Evolutionary conservation across 2,329 filamentous ascomycete species (phyloP).

Genomic region (Cryphonectria parasitica): DNA sequence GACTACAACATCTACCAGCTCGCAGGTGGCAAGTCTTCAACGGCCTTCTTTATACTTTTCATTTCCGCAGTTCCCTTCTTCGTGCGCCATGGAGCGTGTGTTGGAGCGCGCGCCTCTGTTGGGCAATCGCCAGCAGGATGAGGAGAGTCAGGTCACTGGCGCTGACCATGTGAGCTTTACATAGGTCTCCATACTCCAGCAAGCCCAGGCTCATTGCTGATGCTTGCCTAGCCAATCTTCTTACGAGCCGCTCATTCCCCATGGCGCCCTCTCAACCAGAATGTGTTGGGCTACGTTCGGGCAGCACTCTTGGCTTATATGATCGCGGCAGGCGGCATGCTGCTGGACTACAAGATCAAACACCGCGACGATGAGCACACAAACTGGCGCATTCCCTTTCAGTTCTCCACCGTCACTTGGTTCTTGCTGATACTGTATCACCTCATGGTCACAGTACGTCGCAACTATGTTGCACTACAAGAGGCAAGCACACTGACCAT

Average conservation of each 20-base stretch:
- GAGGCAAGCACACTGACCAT: background rate
- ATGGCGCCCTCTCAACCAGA: constrained; percentile 52
- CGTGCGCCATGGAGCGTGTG: constrained; percentile 28
- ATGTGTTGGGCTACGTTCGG: constrained; percentile 49
- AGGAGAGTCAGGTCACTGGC: constrained; percentile 23
- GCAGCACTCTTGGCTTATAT: constrained; percentile 49
- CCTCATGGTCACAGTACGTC: constrained; percentile 51
- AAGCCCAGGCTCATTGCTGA: constrained; percentile 25
- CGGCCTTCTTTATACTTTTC: constrained; percentile 22
- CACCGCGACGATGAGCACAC: constrained; percentile 43
- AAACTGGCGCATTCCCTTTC: constrained; percentile 49
- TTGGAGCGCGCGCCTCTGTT: constrained; percentile 32
- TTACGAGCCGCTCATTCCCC: constrained; percentile 56
- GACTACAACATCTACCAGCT: background rate
- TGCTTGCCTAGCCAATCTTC: constrained; percentile 50
- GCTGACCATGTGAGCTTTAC: constrained; percentile 38
- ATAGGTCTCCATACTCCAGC: background rate
- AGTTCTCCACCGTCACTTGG: constrained; percentile 53
- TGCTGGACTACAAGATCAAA: constrained; percentile 51
- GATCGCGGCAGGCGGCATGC: constrained; percentile 45
- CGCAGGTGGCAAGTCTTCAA: constrained; percentile 9
- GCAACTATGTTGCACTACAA: too few relatives aligned
- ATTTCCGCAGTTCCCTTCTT: constrained; percentile 20
- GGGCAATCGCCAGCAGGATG: constrained; percentile 21
- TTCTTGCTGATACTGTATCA: constrained; percentile 51